phyloP scores from a whole-genome alignment of 108 stramenopile species.

The Nannochloropsis salina region DNA sequence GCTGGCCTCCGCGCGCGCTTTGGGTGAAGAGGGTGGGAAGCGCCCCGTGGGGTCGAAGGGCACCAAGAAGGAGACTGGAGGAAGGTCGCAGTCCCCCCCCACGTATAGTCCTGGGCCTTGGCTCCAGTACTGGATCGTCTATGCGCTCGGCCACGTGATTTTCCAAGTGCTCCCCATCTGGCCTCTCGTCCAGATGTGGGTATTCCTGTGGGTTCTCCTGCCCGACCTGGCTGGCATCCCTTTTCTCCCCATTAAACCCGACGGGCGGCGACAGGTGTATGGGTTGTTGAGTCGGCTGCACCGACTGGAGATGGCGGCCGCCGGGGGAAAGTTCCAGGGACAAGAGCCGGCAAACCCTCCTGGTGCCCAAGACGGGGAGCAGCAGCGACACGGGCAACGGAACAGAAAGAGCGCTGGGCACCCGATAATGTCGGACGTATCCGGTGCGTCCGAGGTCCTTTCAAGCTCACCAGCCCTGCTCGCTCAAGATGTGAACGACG shows the following conservation, averaged over 20 bases:
- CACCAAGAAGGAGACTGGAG: background rate
- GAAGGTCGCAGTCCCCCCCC: background rate
- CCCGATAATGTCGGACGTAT: no score
- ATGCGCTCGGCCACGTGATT: background rate
- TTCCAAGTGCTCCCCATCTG: background rate
- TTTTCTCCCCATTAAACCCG: background rate
- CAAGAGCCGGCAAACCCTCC: background rate
- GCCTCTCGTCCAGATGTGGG: background rate
- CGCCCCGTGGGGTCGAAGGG: background rate
- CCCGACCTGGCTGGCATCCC: background rate
- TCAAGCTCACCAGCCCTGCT: no score
- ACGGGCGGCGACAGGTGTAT: background rate
- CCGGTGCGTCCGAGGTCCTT: no score
- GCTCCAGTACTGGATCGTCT: background rate
- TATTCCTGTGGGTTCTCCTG: background rate
- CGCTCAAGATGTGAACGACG: background rate
- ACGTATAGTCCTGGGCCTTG: background rate
- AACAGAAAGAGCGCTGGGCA: background rate
- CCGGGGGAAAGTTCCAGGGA: background rate
- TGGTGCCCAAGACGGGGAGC: background rate
- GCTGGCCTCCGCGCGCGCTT: background rate
- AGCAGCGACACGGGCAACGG: background rate
- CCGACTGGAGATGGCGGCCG: background rate
- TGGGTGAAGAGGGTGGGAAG: background rate
- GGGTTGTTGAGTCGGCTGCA: background rate